phyloP scores from a whole-genome alignment of 352 stramenopile genomes.

The Globisporangium splendens region DNA sequence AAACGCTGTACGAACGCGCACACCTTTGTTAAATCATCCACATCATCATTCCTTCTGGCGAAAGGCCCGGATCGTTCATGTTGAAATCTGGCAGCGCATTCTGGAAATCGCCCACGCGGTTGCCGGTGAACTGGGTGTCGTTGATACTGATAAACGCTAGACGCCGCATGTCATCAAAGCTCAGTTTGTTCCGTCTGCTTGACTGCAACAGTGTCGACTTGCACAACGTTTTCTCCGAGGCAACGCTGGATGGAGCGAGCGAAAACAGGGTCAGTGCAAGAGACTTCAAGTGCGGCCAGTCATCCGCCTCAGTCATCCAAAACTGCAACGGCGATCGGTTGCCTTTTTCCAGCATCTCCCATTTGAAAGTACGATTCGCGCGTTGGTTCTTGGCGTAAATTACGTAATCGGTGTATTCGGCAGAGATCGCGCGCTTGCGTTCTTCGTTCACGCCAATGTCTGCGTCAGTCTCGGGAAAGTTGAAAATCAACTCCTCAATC shows the following conservation, averaged over 20 bases:
- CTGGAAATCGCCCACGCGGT: constrained; percentile 43
- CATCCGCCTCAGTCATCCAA: constrained; percentile 70
- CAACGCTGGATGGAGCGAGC: constrained; percentile 65
- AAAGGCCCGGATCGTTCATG: constrained; percentile 63
- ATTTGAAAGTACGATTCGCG: constrained; percentile 78
- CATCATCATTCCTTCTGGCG: constrained; percentile 82
- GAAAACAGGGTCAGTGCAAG: constrained; percentile 78
- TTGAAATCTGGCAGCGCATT: constrained; percentile 67
- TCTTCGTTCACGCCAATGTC: constrained; percentile 67
- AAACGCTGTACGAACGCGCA: neutral
- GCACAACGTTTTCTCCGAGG: constrained; percentile 68
- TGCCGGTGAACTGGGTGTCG: constrained; percentile 64
- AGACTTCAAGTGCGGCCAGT: constrained; percentile 77
- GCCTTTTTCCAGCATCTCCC: constrained; percentile 83
- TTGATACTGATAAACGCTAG: constrained; percentile 83
- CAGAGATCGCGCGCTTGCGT: constrained; percentile 59
- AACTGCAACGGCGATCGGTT: constrained; percentile 76
- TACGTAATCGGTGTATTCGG: constrained; percentile 78
- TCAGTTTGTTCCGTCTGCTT: constrained; percentile 68
- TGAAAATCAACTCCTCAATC: constrained; percentile 83
- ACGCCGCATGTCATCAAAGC: constrained; percentile 68
- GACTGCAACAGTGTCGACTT: constrained; percentile 62
- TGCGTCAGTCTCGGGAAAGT: constrained; percentile 65
- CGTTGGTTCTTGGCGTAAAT: constrained; percentile 82
- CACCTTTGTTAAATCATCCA: constrained; percentile 66